These are phyloP conservation scores for Penicillium janthinellum DNA, from an alignment of 2,329 filamentous ascomycete species.

Conservation along the genomic window DNA sequence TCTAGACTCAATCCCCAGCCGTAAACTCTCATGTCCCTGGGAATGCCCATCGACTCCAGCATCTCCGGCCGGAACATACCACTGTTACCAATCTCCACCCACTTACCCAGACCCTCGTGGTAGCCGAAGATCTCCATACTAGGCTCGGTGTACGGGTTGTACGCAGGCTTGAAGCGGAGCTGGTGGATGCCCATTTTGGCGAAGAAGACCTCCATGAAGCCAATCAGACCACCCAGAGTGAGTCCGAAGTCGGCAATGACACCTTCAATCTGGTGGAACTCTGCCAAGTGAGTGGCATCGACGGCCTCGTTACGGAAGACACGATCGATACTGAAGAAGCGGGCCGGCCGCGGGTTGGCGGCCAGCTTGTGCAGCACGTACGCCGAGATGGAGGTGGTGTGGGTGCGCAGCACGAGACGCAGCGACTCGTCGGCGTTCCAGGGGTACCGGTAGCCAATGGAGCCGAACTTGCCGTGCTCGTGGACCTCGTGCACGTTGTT, in stretches of 20 bases:
- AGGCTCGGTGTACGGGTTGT: slow-evolving; percentile 94
- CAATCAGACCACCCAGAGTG: slow-evolving; percentile 88
- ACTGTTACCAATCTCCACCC: slow-evolving; percentile 96
- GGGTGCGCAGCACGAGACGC: slow-evolving; percentile 86
- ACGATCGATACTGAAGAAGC: slow-evolving; percentile 97
- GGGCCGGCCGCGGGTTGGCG: slow-evolving; percentile 77
- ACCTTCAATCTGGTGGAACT: slow-evolving; percentile 98
- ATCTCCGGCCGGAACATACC: slow-evolving; percentile 99
- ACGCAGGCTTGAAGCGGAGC: slow-evolving; percentile 94
- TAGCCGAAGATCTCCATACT: slow-evolving; percentile 98
- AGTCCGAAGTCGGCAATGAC: slow-evolving; percentile 96
- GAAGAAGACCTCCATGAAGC: slow-evolving; percentile 95
- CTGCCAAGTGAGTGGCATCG: slow-evolving; percentile 92
- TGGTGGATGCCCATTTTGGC: slow-evolving; percentile 86
- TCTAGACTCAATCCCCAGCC: slow-evolving; percentile 92
- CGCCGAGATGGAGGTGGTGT: slow-evolving; percentile 90
- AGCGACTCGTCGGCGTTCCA: slow-evolving; percentile 87
- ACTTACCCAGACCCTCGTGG: slow-evolving; percentile 84
- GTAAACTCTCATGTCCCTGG: slow-evolving; percentile 88
- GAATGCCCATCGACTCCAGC: slow-evolving; percentile 91
- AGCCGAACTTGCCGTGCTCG: slow-evolving; percentile 88
- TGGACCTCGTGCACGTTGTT: slow-evolving; percentile 85
- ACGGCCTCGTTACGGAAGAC: slow-evolving; percentile 98
- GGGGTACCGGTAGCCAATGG: slow-evolving; percentile 93
- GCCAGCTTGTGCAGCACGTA: slow-evolving; percentile 91